These are phyloP conservation scores for Lachancea lanzarotensis DNA, from an alignment of 805 yeast species.

Conservation along the genomic window DNA sequence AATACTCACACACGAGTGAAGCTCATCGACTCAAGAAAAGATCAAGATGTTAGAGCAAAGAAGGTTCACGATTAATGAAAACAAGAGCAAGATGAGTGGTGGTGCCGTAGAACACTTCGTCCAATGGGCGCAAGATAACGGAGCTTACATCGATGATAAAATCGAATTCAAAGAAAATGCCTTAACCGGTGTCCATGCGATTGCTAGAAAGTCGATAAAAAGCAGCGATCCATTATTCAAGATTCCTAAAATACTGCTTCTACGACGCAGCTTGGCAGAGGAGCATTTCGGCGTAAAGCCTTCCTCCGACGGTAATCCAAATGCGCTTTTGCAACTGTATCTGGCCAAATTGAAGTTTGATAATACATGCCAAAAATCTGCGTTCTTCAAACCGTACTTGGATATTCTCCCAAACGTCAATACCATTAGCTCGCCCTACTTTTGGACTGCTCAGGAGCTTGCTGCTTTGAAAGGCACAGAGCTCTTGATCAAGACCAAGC, in stretches of 20 bases:
- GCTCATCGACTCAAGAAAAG: background rate
- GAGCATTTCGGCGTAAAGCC: conserved; percentile 19
- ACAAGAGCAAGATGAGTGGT: background rate
- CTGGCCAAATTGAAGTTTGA: conserved; percentile 40
- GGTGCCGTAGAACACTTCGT: conserved; percentile 19
- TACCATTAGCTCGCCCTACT: conserved; percentile 54
- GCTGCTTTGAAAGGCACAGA: conserved; percentile 60
- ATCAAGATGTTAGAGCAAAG: background rate
- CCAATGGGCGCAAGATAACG: conserved; percentile 36
- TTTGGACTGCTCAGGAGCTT: conserved; percentile 53
- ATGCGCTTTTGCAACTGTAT: conserved; percentile 34
- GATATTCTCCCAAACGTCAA: conserved; percentile 40
- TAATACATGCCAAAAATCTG: conserved; percentile 14
- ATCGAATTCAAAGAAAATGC: conserved; percentile 31
- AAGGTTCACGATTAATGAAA: background rate
- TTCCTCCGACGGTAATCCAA: conserved; percentile 19
- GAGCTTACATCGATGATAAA: conserved; percentile 32
- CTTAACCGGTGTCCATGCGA: conserved; percentile 33
- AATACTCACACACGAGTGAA: no score
- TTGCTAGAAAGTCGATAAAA: conserved; percentile 13
- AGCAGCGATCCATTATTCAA: conserved; percentile 27
- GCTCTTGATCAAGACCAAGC: conserved; percentile 47
- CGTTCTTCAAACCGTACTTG: conserved; percentile 39
- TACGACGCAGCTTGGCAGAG: conserved; percentile 35
- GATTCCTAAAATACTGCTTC: conserved; percentile 35